These are phyloP conservation scores for Aspergillus pseudonomiae DNA, from an alignment of 2,329 filamentous ascomycete species.

Conservation along the genomic window DNA sequence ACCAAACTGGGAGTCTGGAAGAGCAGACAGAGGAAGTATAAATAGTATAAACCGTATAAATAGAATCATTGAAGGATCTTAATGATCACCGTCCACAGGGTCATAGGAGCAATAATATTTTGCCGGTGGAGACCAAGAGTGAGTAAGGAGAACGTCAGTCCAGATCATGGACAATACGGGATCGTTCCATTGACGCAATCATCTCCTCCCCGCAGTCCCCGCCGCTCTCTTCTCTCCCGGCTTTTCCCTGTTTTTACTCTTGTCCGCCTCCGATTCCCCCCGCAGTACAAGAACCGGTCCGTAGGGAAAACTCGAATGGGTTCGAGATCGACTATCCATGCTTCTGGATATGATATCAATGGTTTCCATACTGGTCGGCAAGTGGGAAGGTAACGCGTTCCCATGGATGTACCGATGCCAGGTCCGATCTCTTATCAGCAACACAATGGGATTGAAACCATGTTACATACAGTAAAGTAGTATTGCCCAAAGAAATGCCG, in stretches of 20 bases:
- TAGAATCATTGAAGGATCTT: neutral
- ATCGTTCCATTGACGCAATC: constrained; percentile 17
- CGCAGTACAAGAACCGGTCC: constrained; percentile 6
- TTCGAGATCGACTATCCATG: neutral
- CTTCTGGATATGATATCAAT: neutral
- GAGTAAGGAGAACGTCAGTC: neutral
- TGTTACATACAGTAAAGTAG: neutral
- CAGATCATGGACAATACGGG: neutral
- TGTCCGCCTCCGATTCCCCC: constrained; percentile 25
- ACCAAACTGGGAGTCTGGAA: neutral
- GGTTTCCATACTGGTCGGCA: neutral
- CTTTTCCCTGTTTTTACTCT: constrained; percentile 21
- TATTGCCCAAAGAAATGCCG: constrained; percentile 2
- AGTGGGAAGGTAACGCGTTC: too few species aligned
- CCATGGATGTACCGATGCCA: too few species aligned
- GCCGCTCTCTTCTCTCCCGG: constrained; percentile 24
- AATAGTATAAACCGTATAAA: neutral
- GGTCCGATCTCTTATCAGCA: neutral
- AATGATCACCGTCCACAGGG: neutral
- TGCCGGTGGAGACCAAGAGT: constrained; percentile 3
- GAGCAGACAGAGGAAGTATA: too few species aligned
- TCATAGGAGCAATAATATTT: constrained; percentile 5
- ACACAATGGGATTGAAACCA: neutral
- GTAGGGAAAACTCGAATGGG: too few species aligned
- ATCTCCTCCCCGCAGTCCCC: constrained; percentile 5